Percentiles rank a stretch among this genome's conserved stretches.
These are phyloP conservation scores for Annona cherimola DNA, from an alignment of 164 flowering plant species.

Conservation along the genomic window DNA sequence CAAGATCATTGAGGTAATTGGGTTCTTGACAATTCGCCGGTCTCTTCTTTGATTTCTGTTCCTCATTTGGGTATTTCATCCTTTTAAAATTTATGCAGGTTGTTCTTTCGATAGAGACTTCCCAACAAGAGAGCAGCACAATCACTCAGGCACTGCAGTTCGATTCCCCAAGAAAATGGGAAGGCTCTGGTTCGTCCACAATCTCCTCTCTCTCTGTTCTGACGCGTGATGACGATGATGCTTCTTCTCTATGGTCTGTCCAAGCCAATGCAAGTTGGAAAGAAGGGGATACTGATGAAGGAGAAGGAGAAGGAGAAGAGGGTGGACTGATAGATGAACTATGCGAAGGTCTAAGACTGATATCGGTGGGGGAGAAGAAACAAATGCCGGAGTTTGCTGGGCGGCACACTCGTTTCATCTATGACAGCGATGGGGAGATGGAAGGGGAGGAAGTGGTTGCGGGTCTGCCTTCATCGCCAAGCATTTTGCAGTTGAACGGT, in stretches of 20 bases:
- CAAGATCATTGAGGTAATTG: conserved; percentile 34
- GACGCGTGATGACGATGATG: conserved; percentile 42
- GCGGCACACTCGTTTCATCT: conserved; percentile 19
- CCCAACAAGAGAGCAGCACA: conserved; percentile 32
- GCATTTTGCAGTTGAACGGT: conserved; percentile 14
- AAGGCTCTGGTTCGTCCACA: conserved; percentile 34
- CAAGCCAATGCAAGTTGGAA: conserved; percentile 63
- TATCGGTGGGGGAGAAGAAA: conserved; percentile 11
- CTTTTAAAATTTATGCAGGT: background rate
- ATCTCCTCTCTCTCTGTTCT: conserved; percentile 38
- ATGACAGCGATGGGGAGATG: conserved; percentile 22
- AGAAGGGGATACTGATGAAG: conserved; percentile 31
- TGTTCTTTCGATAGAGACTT: conserved; percentile 14
- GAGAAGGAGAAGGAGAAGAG: conserved; percentile 15
- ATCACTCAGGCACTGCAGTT: conserved; percentile 49
- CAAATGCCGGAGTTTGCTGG: conserved; percentile 8
- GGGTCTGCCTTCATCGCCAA: conserved; percentile 1
- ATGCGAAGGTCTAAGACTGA: conserved; percentile 12
- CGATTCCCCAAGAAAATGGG: conserved; percentile 72
- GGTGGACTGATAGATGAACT: conserved; percentile 9
- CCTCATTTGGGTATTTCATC: conserved; percentile 4
- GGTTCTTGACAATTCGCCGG: background rate
- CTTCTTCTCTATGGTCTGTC: conserved; percentile 62
- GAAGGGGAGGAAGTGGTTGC: conserved; percentile 16
- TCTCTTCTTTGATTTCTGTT: background rate